These are phyloP conservation scores for Rhynchosporium graminicola DNA, from an alignment of 2,329 filamentous ascomycete genomes.

Conservation along the genomic window DNA sequence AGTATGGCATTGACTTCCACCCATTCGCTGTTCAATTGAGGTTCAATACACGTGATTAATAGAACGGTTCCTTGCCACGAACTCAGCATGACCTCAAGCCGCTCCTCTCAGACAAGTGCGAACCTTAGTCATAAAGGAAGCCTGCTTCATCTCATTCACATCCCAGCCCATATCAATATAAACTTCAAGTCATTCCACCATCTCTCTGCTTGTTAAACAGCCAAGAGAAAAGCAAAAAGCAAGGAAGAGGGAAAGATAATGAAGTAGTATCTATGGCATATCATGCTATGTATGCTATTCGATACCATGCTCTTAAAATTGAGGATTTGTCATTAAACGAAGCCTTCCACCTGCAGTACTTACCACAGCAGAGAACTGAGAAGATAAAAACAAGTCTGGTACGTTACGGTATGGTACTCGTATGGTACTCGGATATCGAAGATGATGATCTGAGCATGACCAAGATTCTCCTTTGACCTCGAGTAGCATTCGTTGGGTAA, in stretches of 20 bases:
- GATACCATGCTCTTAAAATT: not conserved
- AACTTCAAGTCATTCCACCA: slow-evolving; percentile 10
- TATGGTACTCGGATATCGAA: not conserved
- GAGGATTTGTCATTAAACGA: slow-evolving; percentile 6
- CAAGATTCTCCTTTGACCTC: slow-evolving; percentile 7
- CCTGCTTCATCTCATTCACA: slow-evolving; percentile 9
- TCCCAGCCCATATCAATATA: slow-evolving; percentile 18
- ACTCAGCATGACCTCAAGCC: slow-evolving; percentile 2
- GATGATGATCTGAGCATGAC: slow-evolving; percentile 13
- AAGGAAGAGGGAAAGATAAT: not conserved
- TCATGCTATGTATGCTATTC: not conserved
- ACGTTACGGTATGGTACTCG: not conserved
- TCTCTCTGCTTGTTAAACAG: slow-evolving; percentile 3
- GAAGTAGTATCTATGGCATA: not conserved
- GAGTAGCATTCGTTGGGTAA: not conserved
- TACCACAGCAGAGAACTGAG: not conserved
- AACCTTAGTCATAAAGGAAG: slow-evolving; percentile 14
- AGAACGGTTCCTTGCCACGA: not conserved
- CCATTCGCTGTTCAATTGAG: slow-evolving; percentile 5
- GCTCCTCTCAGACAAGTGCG: slow-evolving; percentile 18
- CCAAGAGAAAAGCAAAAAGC: not conserved
- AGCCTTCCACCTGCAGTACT: not conserved
- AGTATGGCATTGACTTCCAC: not conserved
- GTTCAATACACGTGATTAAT: slow-evolving; percentile 7
- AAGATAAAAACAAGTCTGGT: slow-evolving; percentile 1